Conservation (phyloP, 805 yeast species). For the Candida multigemmis region DNA sequence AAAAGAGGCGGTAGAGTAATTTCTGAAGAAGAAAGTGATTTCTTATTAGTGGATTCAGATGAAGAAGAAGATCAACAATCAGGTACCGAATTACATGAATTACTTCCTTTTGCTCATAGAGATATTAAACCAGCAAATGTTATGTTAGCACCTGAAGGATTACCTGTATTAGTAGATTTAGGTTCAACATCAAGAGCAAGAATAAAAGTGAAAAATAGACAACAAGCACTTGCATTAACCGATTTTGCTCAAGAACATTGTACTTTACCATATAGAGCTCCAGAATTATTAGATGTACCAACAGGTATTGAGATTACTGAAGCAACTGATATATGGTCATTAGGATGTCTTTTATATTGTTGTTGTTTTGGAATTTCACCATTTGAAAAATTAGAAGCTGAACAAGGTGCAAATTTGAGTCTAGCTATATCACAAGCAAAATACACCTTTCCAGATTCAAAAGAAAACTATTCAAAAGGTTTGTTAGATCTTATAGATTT, state of each 20-base stretch:
- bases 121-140: constrained; percentile 88
- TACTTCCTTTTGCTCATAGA: constrained; percentile 70
- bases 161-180: constrained; percentile 75
- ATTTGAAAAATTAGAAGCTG: constrained; percentile 73
- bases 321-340: constrained; percentile 81
- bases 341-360: constrained; percentile 78
- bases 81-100: constrained; percentile 44
- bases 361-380: constrained; percentile 77
- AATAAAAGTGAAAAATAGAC: constrained; percentile 43
- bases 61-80: constrained; percentile 21
- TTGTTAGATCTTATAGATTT: constrained; percentile 45
- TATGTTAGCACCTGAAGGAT: constrained; percentile 65
- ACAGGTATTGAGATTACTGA: constrained; percentile 61
- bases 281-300: constrained; percentile 75
- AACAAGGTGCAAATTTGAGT: constrained; percentile 73
- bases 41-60: constrained; percentile 10
- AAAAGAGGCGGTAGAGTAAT: constrained; percentile 3
- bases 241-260: constrained; percentile 81
- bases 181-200: constrained; percentile 72
- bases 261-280: constrained; percentile 82
- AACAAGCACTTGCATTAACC: constrained; percentile 66
- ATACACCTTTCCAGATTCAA: constrained; percentile 46
- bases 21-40: constrained; percentile 15
- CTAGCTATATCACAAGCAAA: constrained; percentile 67
- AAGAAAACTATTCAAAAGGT: constrained; percentile 42